A percentile compares a stretch with the other conserved stretches of the same genome.
phyloP scores from a whole-genome alignment of 257 asterid genomes.

The Lantana camara region DNA sequence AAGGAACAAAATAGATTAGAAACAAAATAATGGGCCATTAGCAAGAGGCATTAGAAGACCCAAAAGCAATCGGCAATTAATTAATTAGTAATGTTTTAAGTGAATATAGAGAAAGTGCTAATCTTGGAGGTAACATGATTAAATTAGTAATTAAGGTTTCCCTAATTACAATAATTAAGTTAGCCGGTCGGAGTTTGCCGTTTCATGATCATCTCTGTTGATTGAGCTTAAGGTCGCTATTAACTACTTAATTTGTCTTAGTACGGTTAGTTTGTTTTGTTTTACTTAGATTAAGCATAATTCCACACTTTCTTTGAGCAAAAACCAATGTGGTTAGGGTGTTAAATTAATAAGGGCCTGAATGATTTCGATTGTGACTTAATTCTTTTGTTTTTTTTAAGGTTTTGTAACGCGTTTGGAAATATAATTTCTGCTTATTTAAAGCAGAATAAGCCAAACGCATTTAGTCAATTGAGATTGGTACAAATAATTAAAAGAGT shows the following conservation, averaged over 20 bases:
- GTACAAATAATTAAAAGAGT: too few species aligned
- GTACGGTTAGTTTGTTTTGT: not conserved
- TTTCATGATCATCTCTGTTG: slow-evolving; percentile 4
- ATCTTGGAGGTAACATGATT: slow-evolving; percentile 23
- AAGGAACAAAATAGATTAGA: slow-evolving; percentile 9
- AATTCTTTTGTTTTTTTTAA: too few species aligned
- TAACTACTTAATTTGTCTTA: slow-evolving; percentile 12
- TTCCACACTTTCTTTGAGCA: slow-evolving; percentile 15
- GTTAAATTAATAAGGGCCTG: not conserved
- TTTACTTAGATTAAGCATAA: slow-evolving; percentile 13
- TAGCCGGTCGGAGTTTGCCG: slow-evolving; percentile 33
- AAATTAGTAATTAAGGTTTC: slow-evolving; percentile 4
- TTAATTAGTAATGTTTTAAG: slow-evolving; percentile 9
- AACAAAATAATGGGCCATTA: slow-evolving; percentile 34
- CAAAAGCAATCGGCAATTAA: slow-evolving; percentile 27
- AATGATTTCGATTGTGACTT: not conserved
- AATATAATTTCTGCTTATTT: too few species aligned
- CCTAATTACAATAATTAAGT: slow-evolving; percentile 16
- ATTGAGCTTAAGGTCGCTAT: slow-evolving; percentile 25
- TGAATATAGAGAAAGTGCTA: slow-evolving; percentile 20
- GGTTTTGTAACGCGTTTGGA: too few species aligned
- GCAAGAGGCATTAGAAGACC: slow-evolving; percentile 31
- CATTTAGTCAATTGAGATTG: too few species aligned
- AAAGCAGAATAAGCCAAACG: too few species aligned
- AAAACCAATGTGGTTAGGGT: slow-evolving; percentile 23